Base-by-base conservation (phyloP, 305 asterid genomes). In the Fraxinus greggii region DNA sequence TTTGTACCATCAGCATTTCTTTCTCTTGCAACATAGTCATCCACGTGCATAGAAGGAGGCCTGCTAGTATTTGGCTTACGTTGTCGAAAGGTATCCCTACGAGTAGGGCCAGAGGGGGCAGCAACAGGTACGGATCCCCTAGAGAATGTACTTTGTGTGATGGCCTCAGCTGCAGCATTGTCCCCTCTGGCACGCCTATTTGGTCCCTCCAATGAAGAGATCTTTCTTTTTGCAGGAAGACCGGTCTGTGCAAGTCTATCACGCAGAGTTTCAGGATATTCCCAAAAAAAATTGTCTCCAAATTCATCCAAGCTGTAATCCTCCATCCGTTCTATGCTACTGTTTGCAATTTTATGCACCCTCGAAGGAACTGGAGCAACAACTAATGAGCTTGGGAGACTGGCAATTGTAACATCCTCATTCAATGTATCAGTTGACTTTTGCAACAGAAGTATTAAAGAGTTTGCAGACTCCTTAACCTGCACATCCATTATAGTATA, bases 31-130 rank as follows among this genome's bases (percentile, higher is more conserved):
- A 95, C 98, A 88, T 93, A 95, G 92, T 93, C 98, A 87, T 94
- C 98, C 77, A 94, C 98, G 76, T 95, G 93, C 91, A 95, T 95
- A 82, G 99, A 95, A 83, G 99, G 99, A 77, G 99, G 98, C 78
- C 98, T 91, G 89, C 99, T 95, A 67, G 98, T 95, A 89, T 95
- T 95, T 33, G 97, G 98, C 90, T 95, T 95, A 77, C 99, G 99
- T 87, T 90, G 97, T 82, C 99, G 91, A 87, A 95, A 95, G 80
- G 92, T 87, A 86, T 95, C 99, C 83, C 99, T 93, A 9, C 98
- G 95, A 72, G 96, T 89, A 24, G 97, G 97, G 77, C 90, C 99
- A 23, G 97, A 84, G 69, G 97, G 87, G 15, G 90, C 85, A 45
- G 88, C 73, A 80, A 90, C 86, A 5, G 97, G 94, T 79, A 87